A percentile compares a stretch with the other conserved stretches of the same genome.
Evolutionary conservation across 208 protist species (phyloP).

Genomic region (Trypanosoma brucei): DNA sequence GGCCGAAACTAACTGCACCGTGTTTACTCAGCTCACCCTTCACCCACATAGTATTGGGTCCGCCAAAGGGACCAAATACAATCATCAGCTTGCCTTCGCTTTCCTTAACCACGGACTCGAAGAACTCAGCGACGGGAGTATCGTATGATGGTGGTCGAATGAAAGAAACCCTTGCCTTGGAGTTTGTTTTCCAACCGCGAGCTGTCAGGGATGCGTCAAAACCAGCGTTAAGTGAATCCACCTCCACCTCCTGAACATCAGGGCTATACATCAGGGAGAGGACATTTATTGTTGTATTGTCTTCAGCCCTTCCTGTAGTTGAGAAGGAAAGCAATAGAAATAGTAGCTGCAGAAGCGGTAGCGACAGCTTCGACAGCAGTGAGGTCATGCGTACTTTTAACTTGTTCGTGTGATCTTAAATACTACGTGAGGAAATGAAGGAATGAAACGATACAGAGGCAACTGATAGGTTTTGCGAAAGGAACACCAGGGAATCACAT

Average conservation of each 20-base stretch:
- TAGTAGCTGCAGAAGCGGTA: too few species aligned
- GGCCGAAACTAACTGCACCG: conserved; percentile 2
- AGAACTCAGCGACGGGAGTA: background rate
- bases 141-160: background rate
- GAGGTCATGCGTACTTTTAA: too few species aligned
- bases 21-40: background rate
- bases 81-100: background rate
- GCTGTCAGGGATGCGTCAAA: conserved; percentile 1
- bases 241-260: background rate
- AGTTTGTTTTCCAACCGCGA: background rate
- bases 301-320: too few species aligned
- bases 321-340: too few species aligned
- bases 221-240: background rate
- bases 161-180: background rate
- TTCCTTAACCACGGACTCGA: background rate
- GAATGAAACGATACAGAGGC: too few species aligned
- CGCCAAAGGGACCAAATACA: background rate
- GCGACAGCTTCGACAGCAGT: too few species aligned
- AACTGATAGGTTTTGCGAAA: too few species aligned
- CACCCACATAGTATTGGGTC: background rate
- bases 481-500: too few species aligned
- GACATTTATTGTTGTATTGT: background rate
- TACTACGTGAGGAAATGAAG: too few species aligned
- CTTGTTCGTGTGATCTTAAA: too few species aligned
- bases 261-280: background rate